Evolutionary conservation across 192 early-diverging fungal species (phyloP).

Genomic region (Podochytrium sp.): DNA sequence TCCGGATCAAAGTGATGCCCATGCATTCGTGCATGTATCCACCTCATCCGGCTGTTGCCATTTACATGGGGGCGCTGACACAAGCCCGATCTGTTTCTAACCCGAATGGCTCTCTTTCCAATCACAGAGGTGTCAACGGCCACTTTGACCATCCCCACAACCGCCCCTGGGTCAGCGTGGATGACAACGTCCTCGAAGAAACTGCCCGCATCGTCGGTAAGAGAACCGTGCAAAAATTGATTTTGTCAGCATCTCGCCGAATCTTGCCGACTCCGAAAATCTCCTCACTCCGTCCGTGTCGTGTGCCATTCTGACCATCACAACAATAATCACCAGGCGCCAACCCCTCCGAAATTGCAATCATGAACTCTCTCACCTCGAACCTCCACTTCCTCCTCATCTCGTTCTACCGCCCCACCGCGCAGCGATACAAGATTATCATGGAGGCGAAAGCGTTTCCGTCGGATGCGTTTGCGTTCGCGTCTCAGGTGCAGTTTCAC

Average conservation of each 20-base stretch:
- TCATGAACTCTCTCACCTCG: constrained; percentile 92
- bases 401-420: constrained; percentile 90
- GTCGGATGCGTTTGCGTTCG: constrained; percentile 90
- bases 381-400: constrained; percentile 91
- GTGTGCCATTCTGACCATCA: background rate
- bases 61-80: no score
- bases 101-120: background rate
- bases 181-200: constrained; percentile 73
- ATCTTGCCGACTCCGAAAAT: no score
- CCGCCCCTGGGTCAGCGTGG: constrained; percentile 87
- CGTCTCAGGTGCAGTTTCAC: constrained; percentile 88
- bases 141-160: constrained; percentile 84
- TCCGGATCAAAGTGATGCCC: no score
- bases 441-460: constrained; percentile 95
- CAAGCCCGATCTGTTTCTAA: background rate
- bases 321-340: constrained; percentile 56
- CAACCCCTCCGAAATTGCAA: constrained; percentile 73
- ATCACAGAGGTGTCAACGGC: constrained; percentile 77
- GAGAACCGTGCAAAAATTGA: no score
- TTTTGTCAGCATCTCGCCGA: no score
- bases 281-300: no score
- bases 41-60: no score
- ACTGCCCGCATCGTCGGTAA: constrained; percentile 80
- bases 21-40: no score
- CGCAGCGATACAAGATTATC: constrained; percentile 76